Evolutionary conservation across 2,329 filamentous ascomycete species (phyloP).

Genomic region (Davidsoniella virescens): DNA sequence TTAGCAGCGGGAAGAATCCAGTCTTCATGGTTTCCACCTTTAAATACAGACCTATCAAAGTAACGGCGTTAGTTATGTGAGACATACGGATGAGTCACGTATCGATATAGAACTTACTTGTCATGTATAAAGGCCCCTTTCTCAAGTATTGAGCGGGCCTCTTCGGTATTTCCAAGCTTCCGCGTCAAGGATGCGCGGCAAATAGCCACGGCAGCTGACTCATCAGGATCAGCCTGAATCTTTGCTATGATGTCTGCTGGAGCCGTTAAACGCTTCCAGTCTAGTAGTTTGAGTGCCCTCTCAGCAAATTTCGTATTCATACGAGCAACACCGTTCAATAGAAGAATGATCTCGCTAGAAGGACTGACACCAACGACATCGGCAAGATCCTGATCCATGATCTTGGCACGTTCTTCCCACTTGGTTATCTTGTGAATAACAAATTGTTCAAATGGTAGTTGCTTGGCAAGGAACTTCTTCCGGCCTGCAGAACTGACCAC

Average conservation of each 20-base stretch:
- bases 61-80: slow-evolving; percentile 9
- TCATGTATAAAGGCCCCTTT: slow-evolving; percentile 51
- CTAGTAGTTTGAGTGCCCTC: slow-evolving; percentile 43
- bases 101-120: slow-evolving; percentile 25
- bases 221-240: slow-evolving; percentile 38
- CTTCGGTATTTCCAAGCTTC: slow-evolving; percentile 41
- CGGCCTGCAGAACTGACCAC: slow-evolving; percentile 62
- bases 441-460: slow-evolving; percentile 80
- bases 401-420: slow-evolving; percentile 65
- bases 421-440: slow-evolving; percentile 70
- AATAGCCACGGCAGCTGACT: slow-evolving; percentile 48
- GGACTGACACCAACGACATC: slow-evolving; percentile 73
- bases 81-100: not conserved
- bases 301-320: slow-evolving; percentile 54
- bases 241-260: slow-evolving; percentile 20
- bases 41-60: slow-evolving; percentile 31
- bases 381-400: slow-evolving; percentile 48
- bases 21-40: slow-evolving; percentile 47
- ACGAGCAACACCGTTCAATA: slow-evolving; percentile 80
- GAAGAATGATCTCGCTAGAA: slow-evolving; percentile 77
- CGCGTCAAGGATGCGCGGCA: slow-evolving; percentile 50
- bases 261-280: slow-evolving; percentile 46
- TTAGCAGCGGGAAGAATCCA: slow-evolving; percentile 58
- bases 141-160: slow-evolving; percentile 49
- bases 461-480: slow-evolving; percentile 77